Evolutionary conservation across 805 yeast species (phyloP), one percentile per base, ranked within the genome.

Genomic region (Saccharomycopsis malanga): DNA sequence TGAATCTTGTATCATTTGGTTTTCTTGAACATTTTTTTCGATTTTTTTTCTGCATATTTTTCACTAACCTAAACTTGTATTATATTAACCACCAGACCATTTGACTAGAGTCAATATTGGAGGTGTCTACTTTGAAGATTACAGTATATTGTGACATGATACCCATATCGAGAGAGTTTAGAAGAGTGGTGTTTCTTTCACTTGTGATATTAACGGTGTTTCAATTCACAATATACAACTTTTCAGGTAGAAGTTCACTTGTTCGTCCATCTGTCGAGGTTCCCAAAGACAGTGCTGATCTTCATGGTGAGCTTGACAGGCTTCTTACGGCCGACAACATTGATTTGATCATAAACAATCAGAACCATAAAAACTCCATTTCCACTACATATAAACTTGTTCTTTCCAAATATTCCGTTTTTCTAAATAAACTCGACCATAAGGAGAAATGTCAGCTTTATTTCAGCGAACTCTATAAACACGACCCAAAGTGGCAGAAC

Each of bases 371-470:
- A 41, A 45, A 39, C 12, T n/a, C 46, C 4, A 35, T 45, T 36
- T 46, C 53, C 20, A 34, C 45, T 3, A 41, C 22, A 5, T 49
- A 45, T 25, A 45, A 32, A 25, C n/a, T 9, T 18, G 12, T 49
- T 15, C 34, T 49, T 17, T n/a, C 15, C 4, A 45, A 48, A 29
- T 45, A 39, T 24, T 21, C 34, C 14, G n/a, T 20, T 15, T 18
- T 17, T 22, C 18, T 58, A 21, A 21, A 34, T 25, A 20, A 36
- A 21, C 37, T 52, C 39, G 36, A 49, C 32, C 41, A 49, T 9
- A 46, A 55, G 14, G 60, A 61, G 15, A 57, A 58, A 37, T 65
- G 69, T 36, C 45, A 56, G 22, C 39, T 57, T 1, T 65, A 64
- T 54, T 65, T 65, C 46, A 50, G 56, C 17, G 56, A 54, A 34